Conservation (phyloP, 306 rosid species). For the Leucaena leucocephala region DNA sequence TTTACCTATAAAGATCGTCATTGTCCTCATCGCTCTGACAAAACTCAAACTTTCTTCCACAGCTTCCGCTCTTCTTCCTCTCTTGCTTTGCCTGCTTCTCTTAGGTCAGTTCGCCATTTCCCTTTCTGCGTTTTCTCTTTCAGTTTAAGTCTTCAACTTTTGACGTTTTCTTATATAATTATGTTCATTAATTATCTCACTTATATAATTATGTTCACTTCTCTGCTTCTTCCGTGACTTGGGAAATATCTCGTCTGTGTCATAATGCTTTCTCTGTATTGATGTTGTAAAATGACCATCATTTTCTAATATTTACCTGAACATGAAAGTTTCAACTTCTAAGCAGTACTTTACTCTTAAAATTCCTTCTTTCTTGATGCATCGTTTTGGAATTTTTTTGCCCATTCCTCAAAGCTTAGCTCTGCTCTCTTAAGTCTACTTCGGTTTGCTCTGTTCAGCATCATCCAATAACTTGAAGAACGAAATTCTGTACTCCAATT, state of each 20-base stretch:
- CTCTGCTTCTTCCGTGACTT: neutral
- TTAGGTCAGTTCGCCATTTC: conserved; percentile 23
- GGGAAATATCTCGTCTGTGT: neutral
- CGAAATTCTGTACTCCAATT: neutral
- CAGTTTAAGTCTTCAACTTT: neutral
- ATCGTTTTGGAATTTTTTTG: too few species aligned
- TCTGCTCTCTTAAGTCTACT: neutral
- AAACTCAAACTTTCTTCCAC: neutral
- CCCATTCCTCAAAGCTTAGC: neutral
- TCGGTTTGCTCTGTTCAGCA: neutral
- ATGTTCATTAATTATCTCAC: neutral
- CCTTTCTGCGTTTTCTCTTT: neutral
- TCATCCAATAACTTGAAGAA: neutral
- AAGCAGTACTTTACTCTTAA: too few species aligned
- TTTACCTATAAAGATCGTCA: conserved; percentile 13
- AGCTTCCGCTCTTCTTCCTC: neutral
- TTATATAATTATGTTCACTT: neutral
- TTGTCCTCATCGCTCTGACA: conserved; percentile 11
- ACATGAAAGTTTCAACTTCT: neutral
- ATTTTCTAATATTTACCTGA: neutral
- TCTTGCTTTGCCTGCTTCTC: neutral
- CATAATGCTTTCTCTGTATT: neutral
- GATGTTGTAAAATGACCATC: neutral
- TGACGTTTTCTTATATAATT: neutral
- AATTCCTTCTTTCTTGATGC: too few species aligned